Percentiles rank a stretch among this genome's conserved stretches.
Conservation (phyloP, 257 asterid genomes). For the Cinchona pubescens region DNA sequence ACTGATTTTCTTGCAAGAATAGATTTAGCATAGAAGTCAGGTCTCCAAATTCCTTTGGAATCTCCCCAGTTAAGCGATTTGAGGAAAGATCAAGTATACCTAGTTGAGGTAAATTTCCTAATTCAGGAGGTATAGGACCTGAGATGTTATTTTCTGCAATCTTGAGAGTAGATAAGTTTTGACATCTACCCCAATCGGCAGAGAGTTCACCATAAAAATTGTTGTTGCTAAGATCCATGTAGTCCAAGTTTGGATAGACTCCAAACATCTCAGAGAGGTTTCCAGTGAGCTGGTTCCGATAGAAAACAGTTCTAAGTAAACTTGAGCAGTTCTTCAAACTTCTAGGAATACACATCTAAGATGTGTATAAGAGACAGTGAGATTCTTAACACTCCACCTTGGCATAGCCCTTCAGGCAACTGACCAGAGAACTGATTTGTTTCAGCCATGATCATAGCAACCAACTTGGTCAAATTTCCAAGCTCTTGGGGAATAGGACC, state of each 20-base stretch:
- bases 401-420: slow-evolving; percentile 34
- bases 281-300: slow-evolving; percentile 31
- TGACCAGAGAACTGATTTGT: slow-evolving; percentile 28
- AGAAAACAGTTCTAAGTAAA: slow-evolving; percentile 24
- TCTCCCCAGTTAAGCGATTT: slow-evolving; percentile 28
- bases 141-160: slow-evolving; percentile 32
- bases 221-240: slow-evolving; percentile 32
- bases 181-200: slow-evolving; percentile 31
- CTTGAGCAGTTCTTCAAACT: slow-evolving; percentile 38
- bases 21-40: slow-evolving; percentile 22
- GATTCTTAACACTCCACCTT: slow-evolving; percentile 23
- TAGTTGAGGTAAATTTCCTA: slow-evolving; percentile 26
- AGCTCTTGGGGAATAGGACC: slow-evolving; percentile 25
- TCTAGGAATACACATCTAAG: slow-evolving; percentile 26
- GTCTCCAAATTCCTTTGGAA: slow-evolving; percentile 32
- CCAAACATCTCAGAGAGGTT: slow-evolving; percentile 35
- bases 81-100: slow-evolving; percentile 32
- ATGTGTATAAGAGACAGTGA: slow-evolving; percentile 25
- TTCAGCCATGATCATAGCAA: slow-evolving; percentile 5
- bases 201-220: slow-evolving; percentile 6
- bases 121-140: slow-evolving; percentile 29
- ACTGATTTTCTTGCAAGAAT: slow-evolving; percentile 25
- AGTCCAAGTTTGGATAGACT: slow-evolving; percentile 31
- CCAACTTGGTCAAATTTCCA: neutral
- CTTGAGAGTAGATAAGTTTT: slow-evolving; percentile 22